These are phyloP conservation scores for Monosporascus sp. DNA, from an alignment of 2,329 filamentous ascomycete genomes.

Conservation along the genomic window DNA sequence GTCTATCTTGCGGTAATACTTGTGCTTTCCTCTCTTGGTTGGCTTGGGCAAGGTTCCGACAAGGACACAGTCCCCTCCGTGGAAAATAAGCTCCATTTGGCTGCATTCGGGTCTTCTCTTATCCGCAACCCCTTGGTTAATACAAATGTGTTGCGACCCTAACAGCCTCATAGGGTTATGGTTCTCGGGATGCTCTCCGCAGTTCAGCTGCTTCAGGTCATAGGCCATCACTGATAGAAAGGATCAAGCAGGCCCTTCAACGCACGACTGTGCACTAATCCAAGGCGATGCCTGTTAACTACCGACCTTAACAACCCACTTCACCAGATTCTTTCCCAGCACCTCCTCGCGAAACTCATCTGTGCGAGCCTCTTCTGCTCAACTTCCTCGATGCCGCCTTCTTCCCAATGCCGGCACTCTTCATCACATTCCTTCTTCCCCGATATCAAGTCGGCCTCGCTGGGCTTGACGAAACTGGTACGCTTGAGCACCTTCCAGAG, in stretches of 20 bases:
- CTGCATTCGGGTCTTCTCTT: no score
- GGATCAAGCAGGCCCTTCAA: not conserved
- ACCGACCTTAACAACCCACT: not conserved
- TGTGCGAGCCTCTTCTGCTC: conserved; percentile 30
- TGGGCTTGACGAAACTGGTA: conserved; percentile 50
- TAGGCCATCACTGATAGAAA: not conserved
- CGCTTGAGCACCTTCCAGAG: conserved; percentile 62
- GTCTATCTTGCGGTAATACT: no score
- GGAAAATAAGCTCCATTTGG: no score
- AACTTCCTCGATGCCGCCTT: conserved; percentile 41
- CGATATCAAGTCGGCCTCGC: conserved; percentile 56
- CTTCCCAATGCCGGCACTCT: conserved; percentile 38
- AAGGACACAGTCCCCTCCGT: no score
- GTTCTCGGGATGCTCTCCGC: no score
- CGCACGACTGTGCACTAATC: not conserved
- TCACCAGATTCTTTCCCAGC: conserved; percentile 37
- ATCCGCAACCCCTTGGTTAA: no score
- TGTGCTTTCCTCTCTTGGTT: no score
- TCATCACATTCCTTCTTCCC: conserved; percentile 63
- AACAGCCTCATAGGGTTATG: no score
- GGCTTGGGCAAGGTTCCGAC: no score
- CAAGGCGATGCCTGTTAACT: not conserved
- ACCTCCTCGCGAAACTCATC: conserved; percentile 30
- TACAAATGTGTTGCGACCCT: no score
- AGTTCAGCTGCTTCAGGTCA: not conserved